Evolutionary conservation across 2,329 filamentous ascomycete genomes (phyloP), one percentile per base, ranked within the genome.

Genomic region (Rhinocladiella mackenziei): DNA sequence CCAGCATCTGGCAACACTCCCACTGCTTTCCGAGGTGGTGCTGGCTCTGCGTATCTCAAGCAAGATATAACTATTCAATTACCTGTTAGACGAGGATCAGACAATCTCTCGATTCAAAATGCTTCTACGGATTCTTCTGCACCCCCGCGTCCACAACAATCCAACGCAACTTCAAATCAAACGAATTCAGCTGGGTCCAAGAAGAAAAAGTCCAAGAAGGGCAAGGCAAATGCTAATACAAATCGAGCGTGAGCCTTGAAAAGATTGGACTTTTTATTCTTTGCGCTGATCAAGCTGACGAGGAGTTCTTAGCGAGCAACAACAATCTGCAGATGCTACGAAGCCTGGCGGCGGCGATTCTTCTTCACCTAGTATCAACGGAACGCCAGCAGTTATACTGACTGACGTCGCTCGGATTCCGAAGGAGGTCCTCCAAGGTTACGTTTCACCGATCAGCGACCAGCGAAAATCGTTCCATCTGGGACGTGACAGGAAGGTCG

Each of bases 151-250:
- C 25, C 25, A 9, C 11, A 8, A 22, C 36, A 23, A 9, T 11
- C 13, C 6, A 15, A 30, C 13, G 5, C 10, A 11, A 31, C 17
- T 15, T 18, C 36, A 14, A 14, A 14, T 3, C 4, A 11, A 15
- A 11, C 8, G 8, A 31, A 20, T 19, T 10, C 14, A 14, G 18
- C 22, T n/a, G 9, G 15, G 5, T 10, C 36, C 2, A 39, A 19
- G 42, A 41, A 47, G 32, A 47, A 47, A 20, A 47, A 42, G 44
- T 39, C 38, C 22, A 47, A 42, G 15, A 41, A 47, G 28, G 33
- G 32, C 34, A 39, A 39, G 34, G 42, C 26, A n/a, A 42, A 41
- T 36, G 38, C 30, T 35, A 26, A 30, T 13, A 17, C 34, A 22
- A 18, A 9, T 4, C 19, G 31, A 43, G 39, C 30, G 39, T 43